Evolutionary conservation across 2,329 filamentous ascomycete species (phyloP).

Genomic region (Aspergillus chevalieri): DNA sequence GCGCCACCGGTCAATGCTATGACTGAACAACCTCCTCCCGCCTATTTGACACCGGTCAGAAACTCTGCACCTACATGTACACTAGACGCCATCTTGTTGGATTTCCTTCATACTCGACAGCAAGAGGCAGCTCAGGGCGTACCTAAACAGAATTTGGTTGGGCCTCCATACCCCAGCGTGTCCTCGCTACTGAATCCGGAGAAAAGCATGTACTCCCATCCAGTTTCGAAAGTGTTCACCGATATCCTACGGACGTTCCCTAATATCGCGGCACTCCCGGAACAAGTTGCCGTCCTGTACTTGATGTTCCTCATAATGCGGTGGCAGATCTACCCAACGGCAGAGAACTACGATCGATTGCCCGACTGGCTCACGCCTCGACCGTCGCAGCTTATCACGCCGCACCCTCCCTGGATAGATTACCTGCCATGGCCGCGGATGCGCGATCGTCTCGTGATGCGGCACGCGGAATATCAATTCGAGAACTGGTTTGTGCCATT

Average conservation of each 20-base stretch:
- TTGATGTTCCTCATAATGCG: constrained; percentile 82
- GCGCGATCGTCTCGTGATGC: constrained; percentile 59
- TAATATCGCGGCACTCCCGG: constrained; percentile 68
- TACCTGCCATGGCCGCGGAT: constrained; percentile 73
- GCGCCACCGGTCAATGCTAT: constrained; percentile 18
- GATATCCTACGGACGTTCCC: constrained; percentile 82
- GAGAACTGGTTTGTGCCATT: constrained; percentile 80
- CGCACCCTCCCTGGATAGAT: constrained; percentile 78
- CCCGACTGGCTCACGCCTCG: constrained; percentile 67
- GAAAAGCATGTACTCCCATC: constrained; percentile 59
- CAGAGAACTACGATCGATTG: constrained; percentile 71
- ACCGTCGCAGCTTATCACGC: constrained; percentile 57
- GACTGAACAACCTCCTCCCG: constrained; percentile 22
- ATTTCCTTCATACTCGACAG: constrained; percentile 66
- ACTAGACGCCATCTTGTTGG: constrained; percentile 70
- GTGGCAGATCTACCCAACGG: constrained; percentile 75
- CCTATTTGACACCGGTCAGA: constrained; percentile 43
- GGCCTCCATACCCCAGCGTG: constrained; percentile 73
- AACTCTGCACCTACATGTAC: constrained; percentile 67
- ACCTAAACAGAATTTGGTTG: constrained; percentile 59
- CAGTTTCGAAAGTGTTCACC: constrained; percentile 76
- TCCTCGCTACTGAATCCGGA: constrained; percentile 70
- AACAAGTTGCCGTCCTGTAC: constrained; percentile 75
- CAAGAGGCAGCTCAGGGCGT: constrained; percentile 62
- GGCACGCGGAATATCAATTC: constrained; percentile 57